Conservation (phyloP, 176 grass and related monocot genomes). For the Tillandsia fasciculata region DNA sequence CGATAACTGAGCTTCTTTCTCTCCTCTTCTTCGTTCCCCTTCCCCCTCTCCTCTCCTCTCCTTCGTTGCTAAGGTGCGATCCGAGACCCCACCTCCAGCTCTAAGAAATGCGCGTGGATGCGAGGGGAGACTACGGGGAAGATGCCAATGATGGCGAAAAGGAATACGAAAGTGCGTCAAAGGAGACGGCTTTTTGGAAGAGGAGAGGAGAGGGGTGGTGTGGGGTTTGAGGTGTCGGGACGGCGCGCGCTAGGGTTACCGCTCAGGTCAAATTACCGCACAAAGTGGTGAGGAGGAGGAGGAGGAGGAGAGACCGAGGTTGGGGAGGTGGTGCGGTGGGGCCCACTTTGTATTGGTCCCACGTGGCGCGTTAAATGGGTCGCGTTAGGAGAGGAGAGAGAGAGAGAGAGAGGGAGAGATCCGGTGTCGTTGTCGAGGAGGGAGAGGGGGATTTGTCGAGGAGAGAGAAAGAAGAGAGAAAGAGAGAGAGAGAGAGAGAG, state of each 20-base stretch:
- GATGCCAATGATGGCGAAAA: too few relatives aligned
- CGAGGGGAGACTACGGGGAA: background rate
- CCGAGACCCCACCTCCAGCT: background rate
- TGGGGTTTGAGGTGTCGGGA: too few relatives aligned
- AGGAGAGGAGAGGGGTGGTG: too few relatives aligned
- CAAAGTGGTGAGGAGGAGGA: background rate
- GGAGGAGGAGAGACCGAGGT: background rate
- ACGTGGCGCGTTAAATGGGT: background rate
- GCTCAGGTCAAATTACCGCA: background rate
- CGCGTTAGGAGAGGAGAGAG: background rate
- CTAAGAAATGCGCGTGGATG: background rate
- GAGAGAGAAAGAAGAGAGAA: background rate
- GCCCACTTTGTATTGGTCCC: background rate
- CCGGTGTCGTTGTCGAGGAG: background rate
- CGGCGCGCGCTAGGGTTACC: too few relatives aligned
- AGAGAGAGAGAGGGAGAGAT: background rate
- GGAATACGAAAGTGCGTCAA: too few relatives aligned
- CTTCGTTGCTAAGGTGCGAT: background rate
- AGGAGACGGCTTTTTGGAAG: too few relatives aligned
- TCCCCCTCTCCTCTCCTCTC: slow-evolving; percentile 2
- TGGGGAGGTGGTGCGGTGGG: background rate
- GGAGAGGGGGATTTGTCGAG: background rate
- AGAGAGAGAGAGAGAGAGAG: background rate
- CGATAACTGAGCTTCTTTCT: background rate
- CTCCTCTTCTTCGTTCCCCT: background rate